Evolutionary conservation across 495 filamentous ascomycete species (phyloP).

Genomic region (Hyaloscypha bicolor): DNA sequence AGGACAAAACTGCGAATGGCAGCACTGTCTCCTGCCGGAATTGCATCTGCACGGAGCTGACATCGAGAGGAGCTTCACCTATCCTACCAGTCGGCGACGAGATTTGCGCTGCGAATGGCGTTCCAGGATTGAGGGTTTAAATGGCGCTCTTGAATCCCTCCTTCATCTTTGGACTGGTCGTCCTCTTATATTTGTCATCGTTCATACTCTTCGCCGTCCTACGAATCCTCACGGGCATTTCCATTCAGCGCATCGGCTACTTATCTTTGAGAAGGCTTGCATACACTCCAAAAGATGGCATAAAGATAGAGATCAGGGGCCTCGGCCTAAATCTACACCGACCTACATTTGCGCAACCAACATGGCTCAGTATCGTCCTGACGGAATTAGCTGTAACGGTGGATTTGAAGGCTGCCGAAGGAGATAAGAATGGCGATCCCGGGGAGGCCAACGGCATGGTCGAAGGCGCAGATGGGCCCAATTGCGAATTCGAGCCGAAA

Average conservation of each 20-base stretch:
- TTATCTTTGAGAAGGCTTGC: slow-evolving; percentile 87
- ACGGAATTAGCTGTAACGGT: slow-evolving; percentile 82
- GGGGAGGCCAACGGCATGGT: slow-evolving; percentile 20
- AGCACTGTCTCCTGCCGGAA: slow-evolving; percentile 6
- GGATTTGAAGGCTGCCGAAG: slow-evolving; percentile 67
- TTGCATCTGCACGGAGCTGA: background rate
- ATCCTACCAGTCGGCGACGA: background rate
- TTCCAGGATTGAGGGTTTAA: background rate
- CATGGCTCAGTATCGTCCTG: slow-evolving; percentile 90
- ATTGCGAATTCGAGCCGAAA: slow-evolving; percentile 26
- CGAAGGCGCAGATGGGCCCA: slow-evolving; percentile 31
- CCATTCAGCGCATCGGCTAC: slow-evolving; percentile 93
- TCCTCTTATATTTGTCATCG: slow-evolving; percentile 85
- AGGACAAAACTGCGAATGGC: slow-evolving; percentile 19
- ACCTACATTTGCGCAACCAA: slow-evolving; percentile 94
- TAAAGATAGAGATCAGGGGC: slow-evolving; percentile 87
- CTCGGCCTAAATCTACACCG: slow-evolving; percentile 86
- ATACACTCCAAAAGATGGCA: slow-evolving; percentile 82
- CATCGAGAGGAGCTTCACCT: background rate
- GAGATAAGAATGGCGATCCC: slow-evolving; percentile 36
- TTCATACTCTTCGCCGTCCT: slow-evolving; percentile 94
- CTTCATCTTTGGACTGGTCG: slow-evolving; percentile 79
- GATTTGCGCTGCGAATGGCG: slow-evolving; percentile 24
- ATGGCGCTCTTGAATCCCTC: slow-evolving; percentile 58
- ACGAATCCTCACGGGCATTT: slow-evolving; percentile 89